Conservation (phyloP, 2,329 filamentous ascomycete genomes). For the Chalara sp. region DNA sequence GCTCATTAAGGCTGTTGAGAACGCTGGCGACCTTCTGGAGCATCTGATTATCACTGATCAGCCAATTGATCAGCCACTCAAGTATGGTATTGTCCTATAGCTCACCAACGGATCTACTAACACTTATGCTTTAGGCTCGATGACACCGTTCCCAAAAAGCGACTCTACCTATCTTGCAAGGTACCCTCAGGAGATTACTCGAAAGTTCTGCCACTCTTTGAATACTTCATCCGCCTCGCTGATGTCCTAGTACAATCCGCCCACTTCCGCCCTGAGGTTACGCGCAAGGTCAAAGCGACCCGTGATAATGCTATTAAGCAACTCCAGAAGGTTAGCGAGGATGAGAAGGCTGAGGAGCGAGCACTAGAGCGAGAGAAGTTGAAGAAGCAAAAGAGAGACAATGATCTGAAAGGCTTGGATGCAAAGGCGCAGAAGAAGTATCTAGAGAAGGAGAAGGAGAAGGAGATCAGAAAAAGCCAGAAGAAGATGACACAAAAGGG, state of each 20-base stretch:
- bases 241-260: conserved; percentile 70
- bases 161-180: conserved; percentile 69
- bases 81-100: conserved; percentile 45
- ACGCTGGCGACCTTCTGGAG: conserved; percentile 75
- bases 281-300: conserved; percentile 72
- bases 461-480: conserved; percentile 55
- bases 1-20: conserved; percentile 69
- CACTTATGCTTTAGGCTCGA: conserved; percentile 53
- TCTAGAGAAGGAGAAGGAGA: conserved; percentile 73
- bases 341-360: conserved; percentile 73
- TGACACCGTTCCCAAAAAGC: conserved; percentile 79
- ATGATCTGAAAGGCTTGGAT: conserved; percentile 67
- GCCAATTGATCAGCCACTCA: conserved; percentile 77
- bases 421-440: conserved; percentile 84
- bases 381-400: conserved; percentile 86
- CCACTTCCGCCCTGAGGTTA: conserved; percentile 86
- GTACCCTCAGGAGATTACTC: conserved; percentile 60
- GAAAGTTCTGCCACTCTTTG: conserved; percentile 66
- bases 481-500: conserved; percentile 52
- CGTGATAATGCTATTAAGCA: conserved; percentile 76
- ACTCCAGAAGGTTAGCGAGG: conserved; percentile 74
- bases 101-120: neutral
- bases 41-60: conserved; percentile 88
- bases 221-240: conserved; percentile 75
- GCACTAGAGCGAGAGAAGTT: conserved; percentile 63